Conservation (phyloP, 768 basidiomycete species). For the Mycena galopus region DNA sequence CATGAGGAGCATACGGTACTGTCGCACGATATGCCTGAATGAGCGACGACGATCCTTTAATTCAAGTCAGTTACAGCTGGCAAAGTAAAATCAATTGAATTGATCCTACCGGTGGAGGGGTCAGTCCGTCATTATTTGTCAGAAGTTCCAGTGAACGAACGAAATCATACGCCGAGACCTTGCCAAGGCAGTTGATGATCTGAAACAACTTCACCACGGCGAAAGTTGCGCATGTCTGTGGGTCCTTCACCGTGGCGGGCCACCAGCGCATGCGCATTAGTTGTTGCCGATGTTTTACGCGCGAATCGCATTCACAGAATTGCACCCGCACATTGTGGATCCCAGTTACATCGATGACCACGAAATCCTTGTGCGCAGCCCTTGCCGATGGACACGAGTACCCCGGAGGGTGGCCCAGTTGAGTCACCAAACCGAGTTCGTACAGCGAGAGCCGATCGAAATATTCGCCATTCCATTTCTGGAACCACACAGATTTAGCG, state of each 20-base stretch:
- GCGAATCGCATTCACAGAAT: slow-evolving; percentile 17
- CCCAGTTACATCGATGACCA: slow-evolving; percentile 5
- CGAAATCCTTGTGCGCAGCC: neutral
- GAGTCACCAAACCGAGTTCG: neutral
- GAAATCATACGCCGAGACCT: slow-evolving; percentile 2
- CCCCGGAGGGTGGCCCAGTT: slow-evolving; percentile 17
- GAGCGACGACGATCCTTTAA: slow-evolving; percentile 11
- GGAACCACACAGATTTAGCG: neutral
- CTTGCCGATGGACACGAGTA: neutral
- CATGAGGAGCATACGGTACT: neutral
- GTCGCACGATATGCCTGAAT: slow-evolving; percentile 13
- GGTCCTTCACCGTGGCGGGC: slow-evolving; percentile 18
- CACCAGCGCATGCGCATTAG: slow-evolving; percentile 24
- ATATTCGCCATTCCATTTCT: slow-evolving; percentile 16
- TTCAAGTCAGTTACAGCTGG: neutral
- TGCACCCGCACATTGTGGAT: neutral
- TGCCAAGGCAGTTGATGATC: slow-evolving; percentile 5
- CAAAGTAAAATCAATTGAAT: no score
- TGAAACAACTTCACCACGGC: neutral
- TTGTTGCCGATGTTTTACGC: slow-evolving; percentile 9
- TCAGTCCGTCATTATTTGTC: slow-evolving; percentile 7
- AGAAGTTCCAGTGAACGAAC: slow-evolving; percentile 8
- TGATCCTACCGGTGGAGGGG: neutral
- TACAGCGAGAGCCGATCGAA: neutral
- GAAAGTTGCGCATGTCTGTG: slow-evolving; percentile 10